phyloP scores from a whole-genome alignment of 495 filamentous ascomycete genomes.

The Eremomyces bilateralis region DNA sequence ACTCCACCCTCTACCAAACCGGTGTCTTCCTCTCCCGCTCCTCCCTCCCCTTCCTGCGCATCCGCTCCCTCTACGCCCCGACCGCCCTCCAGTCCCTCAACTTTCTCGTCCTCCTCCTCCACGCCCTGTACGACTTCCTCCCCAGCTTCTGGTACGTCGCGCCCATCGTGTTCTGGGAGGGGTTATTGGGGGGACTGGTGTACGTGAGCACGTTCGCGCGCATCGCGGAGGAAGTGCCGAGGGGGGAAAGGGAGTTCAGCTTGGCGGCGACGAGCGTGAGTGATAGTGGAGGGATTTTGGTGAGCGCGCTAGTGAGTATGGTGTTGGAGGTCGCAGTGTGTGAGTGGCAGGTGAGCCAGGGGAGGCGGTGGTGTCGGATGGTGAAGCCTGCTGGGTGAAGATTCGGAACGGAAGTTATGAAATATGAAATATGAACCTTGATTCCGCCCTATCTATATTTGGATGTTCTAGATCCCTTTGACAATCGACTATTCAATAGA shows the following conservation, averaged over 20 bases:
- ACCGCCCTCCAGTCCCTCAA: conserved; percentile 70
- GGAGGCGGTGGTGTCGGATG: conserved; percentile 46
- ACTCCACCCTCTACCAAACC: conserved; percentile 77
- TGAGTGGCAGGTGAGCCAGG: conserved; percentile 53
- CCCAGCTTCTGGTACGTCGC: conserved; percentile 71
- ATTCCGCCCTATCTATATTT: background rate
- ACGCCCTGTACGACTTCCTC: conserved; percentile 57
- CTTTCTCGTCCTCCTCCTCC: conserved; percentile 46
- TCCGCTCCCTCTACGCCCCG: conserved; percentile 61
- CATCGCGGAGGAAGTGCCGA: conserved; percentile 57
- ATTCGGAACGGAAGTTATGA: background rate
- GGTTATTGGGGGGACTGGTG: conserved; percentile 68
- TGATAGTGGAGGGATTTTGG: conserved; percentile 75
- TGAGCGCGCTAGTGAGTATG: conserved; percentile 73
- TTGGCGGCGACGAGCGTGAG: conserved; percentile 78
- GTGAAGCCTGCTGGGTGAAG: background rate
- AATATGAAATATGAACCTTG: no score
- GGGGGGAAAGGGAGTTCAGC: conserved; percentile 70
- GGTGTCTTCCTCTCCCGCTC: conserved; percentile 90
- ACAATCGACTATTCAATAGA: no score
- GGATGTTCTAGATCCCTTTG: no score
- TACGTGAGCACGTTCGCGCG: conserved; percentile 94
- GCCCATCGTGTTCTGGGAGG: conserved; percentile 82
- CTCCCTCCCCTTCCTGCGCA: conserved; percentile 63
- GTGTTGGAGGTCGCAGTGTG: conserved; percentile 67